A percentile compares a stretch with the other conserved stretches of the same genome.
Evolutionary conservation across 139 green algal species (phyloP).

Genomic region (Chlamydomonas schloesseri): DNA sequence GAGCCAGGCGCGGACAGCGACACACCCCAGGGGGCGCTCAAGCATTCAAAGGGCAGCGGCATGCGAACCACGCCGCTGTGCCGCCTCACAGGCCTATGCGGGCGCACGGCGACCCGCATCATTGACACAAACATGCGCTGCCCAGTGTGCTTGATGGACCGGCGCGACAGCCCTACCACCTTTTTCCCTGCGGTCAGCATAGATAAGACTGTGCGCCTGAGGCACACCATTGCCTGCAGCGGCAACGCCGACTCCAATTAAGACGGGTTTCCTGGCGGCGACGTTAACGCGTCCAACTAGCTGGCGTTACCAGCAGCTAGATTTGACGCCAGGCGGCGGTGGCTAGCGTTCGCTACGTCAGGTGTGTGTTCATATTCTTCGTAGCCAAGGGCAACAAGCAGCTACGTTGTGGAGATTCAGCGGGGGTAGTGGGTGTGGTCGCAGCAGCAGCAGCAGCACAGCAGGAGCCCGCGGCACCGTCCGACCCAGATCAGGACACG

Average conservation of each 20-base stretch:
- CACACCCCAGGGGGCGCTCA: not conserved
- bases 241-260: not conserved
- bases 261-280: not conserved
- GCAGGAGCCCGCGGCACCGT: too few species aligned
- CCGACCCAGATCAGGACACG: too few species aligned
- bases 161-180: not conserved
- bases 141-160: not conserved
- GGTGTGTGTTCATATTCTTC: not conserved
- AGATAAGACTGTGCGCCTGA: not conserved
- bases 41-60: not conserved
- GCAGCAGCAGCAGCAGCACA: too few species aligned
- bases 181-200: constrained; percentile 24
- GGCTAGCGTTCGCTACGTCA: too few species aligned
- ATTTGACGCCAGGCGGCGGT: too few species aligned
- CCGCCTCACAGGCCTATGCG: constrained; percentile 24
- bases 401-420: too few species aligned
- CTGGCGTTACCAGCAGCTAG: not conserved
- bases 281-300: too few species aligned
- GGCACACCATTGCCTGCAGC: not conserved
- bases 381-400: too few species aligned
- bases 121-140: constrained; percentile 34
- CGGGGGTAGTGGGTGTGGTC: too few species aligned
- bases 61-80: not conserved
- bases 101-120: constrained; percentile 3
- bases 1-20: too few species aligned